Base-by-base conservation (phyloP, 148 eudicot species). In the Dysphania ambrosioides region DNA sequence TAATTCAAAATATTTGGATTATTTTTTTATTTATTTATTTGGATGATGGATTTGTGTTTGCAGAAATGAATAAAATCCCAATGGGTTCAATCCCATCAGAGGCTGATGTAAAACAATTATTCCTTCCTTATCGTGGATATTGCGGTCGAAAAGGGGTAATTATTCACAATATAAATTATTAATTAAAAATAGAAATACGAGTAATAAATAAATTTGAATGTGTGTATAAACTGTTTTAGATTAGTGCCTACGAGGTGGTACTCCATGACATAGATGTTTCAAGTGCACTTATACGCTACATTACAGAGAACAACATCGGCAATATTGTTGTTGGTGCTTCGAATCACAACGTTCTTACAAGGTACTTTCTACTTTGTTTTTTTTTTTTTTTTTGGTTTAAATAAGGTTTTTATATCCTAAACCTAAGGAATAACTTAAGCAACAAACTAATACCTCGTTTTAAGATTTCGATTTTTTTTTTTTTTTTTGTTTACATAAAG, bases 71-170 rank as follows among this genome's bases (percentile, higher is more conserved):
- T 31, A 42, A 44, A 21, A 44, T 80, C 6, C 75, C 44, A 61
- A 72, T 56, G 16, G 91, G 88, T 9, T 75, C 76, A 13, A 32
- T 80, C 21, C 90, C 96, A 15, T 77, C 84, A 4, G 85, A 79
- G 30, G 30, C 31, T 27, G 96, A 90, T 77, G 61, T 81, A 79
- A 87, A 86, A 31, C 89, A 89, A 10, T 75, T 93, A 35, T 93
- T 90, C 75, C 90, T 87, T 66, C 89, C 90, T 16, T 90, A 81
- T 58, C 90, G 96, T 2, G 89, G 91, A 74, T 86, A 83, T 79
- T 88, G 90, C 72, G 96, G 92, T 73, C 93, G 98, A 38, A 93
- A 90, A 85, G 93, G 96, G 93, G 97, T 90, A 76, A 4, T 35
- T 24, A 32, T 63, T 19, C 2, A 2, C 8, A 53, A 53, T 19